These are phyloP conservation scores for Xylaria nigripes DNA, from an alignment of 495 filamentous ascomycete genomes.

Conservation along the genomic window DNA sequence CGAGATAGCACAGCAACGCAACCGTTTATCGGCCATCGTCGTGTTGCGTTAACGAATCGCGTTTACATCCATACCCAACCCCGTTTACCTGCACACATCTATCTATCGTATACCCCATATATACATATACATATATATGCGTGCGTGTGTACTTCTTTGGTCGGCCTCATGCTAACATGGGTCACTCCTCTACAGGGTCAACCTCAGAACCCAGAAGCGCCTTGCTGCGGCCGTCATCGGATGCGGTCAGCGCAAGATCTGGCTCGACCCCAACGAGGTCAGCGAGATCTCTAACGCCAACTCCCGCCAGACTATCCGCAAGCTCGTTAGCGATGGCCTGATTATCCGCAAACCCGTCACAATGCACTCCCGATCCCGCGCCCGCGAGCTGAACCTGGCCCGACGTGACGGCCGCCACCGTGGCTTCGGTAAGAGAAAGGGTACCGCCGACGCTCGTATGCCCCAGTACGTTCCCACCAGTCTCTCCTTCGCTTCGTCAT, in stretches of 20 bases:
- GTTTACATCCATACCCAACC: neutral
- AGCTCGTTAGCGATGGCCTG: slow-evolving; percentile 98
- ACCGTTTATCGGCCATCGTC: neutral
- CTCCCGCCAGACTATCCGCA: slow-evolving; percentile 99
- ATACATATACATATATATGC: neutral
- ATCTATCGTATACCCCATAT: neutral
- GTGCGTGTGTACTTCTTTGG: neutral
- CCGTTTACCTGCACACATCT: neutral
- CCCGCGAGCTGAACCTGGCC: slow-evolving; percentile 82
- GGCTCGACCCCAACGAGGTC: slow-evolving; percentile 99
- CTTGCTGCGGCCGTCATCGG: slow-evolving; percentile 96
- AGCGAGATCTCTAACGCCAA: slow-evolving; percentile 99
- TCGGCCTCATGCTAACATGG: slow-evolving; percentile 27
- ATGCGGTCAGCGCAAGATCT: slow-evolving; percentile 99
- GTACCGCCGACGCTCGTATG: slow-evolving; percentile 99
- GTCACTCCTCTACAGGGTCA: slow-evolving; percentile 63
- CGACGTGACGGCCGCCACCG: slow-evolving; percentile 91
- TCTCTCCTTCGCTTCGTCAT: neutral
- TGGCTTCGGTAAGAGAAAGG: slow-evolving; percentile 99
- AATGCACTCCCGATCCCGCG: slow-evolving; percentile 96
- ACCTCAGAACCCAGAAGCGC: slow-evolving; percentile 99
- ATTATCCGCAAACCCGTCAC: slow-evolving; percentile 99
- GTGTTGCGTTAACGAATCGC: neutral
- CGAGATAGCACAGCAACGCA: neutral
- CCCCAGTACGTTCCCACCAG: slow-evolving; percentile 61